phyloP scores from a whole-genome alignment of 1,284 basidiomycete species.

The Puccinia polysora region DNA sequence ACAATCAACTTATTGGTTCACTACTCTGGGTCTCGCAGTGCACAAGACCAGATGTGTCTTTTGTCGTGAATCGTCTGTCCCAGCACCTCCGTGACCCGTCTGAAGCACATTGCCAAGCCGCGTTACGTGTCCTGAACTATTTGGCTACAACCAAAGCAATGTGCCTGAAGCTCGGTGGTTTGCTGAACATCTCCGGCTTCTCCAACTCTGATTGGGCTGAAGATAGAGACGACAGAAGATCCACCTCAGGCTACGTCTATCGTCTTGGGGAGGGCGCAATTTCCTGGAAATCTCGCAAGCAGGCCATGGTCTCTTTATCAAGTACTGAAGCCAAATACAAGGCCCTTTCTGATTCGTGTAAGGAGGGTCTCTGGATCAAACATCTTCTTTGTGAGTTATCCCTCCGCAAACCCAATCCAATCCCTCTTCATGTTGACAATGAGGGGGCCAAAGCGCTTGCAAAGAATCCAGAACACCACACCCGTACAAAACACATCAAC shows the following conservation, averaged over 20 bases:
- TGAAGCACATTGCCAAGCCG: not conserved
- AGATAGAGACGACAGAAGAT: not conserved
- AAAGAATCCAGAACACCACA: slow-evolving; percentile 29
- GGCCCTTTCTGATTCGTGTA: not conserved
- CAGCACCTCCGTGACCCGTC: not conserved
- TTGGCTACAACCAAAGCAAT: not conserved
- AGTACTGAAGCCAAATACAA: not conserved
- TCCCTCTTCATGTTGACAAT: slow-evolving; percentile 14
- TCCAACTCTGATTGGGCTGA: not conserved
- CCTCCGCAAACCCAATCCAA: slow-evolving; percentile 45
- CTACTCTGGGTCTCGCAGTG: slow-evolving; percentile 5
- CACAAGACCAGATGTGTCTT: not conserved
- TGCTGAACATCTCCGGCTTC: not conserved
- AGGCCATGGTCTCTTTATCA: not conserved
- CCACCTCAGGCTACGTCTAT: not conserved
- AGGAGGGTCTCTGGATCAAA: not conserved
- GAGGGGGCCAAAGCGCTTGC: slow-evolving; percentile 18
- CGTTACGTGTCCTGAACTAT: slow-evolving; percentile 4
- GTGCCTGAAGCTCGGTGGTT: not conserved
- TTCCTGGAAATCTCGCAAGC: slow-evolving; percentile 2
- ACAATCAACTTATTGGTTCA: not conserved
- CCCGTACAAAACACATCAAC: slow-evolving; percentile 29
- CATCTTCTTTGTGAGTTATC: not conserved
- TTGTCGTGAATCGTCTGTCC: not conserved
- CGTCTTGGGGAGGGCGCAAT: not conserved